Evolutionary conservation across 495 filamentous ascomycete genomes (phyloP).

Genomic region (Lasiosphaeris hirsuta): DNA sequence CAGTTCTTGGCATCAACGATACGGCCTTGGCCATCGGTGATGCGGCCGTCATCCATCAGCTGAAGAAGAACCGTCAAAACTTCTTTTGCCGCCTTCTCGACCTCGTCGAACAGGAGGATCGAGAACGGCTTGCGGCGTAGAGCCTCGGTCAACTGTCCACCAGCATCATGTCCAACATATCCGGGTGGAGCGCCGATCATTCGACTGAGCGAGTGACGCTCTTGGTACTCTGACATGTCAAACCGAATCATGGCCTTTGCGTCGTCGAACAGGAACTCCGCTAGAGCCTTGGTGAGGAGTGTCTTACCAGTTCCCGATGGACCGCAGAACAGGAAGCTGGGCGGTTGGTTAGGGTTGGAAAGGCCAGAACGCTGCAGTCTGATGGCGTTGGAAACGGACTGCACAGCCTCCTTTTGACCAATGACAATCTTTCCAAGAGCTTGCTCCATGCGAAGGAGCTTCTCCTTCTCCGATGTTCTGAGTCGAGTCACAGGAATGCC

Average conservation of each 20-base stretch:
- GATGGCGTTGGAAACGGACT: constrained; percentile 91
- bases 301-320: constrained; percentile 98
- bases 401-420: constrained; percentile 92
- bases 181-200: constrained; percentile 98
- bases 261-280: constrained; percentile 98
- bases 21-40: constrained; percentile 95
- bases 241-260: constrained; percentile 97
- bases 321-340: constrained; percentile 97
- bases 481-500: constrained; percentile 94
- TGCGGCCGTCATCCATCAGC: constrained; percentile 98
- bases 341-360: constrained; percentile 90
- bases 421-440: constrained; percentile 78
- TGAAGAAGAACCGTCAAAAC: constrained; percentile 94
- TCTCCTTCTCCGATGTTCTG: constrained; percentile 94
- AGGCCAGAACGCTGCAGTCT: constrained; percentile 90
- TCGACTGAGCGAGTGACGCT: constrained; percentile 89
- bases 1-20: constrained; percentile 94
- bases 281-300: constrained; percentile 89
- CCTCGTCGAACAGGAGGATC: constrained; percentile 95
- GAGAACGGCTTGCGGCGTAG: constrained; percentile 94
- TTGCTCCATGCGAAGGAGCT: constrained; percentile 91
- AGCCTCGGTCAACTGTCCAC: constrained; percentile 91
- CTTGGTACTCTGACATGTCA: constrained; percentile 99
- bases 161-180: constrained; percentile 94
- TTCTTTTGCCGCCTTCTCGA: constrained; percentile 98